These are phyloP conservation scores for Brassica juncea DNA, from an alignment of 345 rosid genomes.

Conservation along the genomic window DNA sequence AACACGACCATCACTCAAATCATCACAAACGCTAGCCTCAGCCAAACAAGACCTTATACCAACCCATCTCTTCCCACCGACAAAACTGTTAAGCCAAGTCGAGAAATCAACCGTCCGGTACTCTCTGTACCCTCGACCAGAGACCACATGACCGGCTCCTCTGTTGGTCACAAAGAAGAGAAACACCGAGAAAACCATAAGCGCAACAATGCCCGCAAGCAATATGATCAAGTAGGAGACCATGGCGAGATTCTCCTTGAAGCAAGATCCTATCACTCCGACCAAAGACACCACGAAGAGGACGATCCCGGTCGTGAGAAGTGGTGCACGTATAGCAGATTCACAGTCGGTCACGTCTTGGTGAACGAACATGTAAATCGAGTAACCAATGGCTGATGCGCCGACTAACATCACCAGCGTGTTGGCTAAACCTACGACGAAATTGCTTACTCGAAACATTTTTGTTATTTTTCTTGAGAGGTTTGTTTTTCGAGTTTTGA, in stretches of 20 bases:
- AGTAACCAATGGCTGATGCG: conserved; percentile 37
- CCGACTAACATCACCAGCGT: conserved; percentile 37
- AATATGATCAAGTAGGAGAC: conserved; percentile 32
- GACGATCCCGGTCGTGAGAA: conserved; percentile 34
- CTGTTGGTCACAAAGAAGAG: conserved; percentile 43
- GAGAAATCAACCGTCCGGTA: conserved; percentile 39
- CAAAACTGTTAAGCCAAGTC: conserved; percentile 39
- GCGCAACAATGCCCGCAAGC: conserved; percentile 26
- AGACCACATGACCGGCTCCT: conserved; percentile 42
- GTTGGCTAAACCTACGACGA: conserved; percentile 43
- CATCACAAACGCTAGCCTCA: conserved; percentile 40
- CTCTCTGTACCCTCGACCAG: conserved; percentile 42
- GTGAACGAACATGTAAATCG: conserved; percentile 39
- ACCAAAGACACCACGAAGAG: conserved; percentile 34
- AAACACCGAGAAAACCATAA: conserved; percentile 34
- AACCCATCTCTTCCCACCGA: conserved; percentile 41
- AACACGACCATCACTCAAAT: conserved; percentile 32
- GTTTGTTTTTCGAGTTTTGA: background rate
- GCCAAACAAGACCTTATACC: conserved; percentile 41
- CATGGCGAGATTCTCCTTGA: conserved; percentile 36
- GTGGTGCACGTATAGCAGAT: conserved; percentile 31
- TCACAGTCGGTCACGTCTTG: conserved; percentile 38
- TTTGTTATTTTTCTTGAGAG: background rate
- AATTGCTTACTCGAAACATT: conserved; percentile 44
- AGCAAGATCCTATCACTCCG: conserved; percentile 42